Evolutionary conservation across 495 filamentous ascomycete genomes (phyloP).

Genomic region (Hyaloscypha hepaticicola): DNA sequence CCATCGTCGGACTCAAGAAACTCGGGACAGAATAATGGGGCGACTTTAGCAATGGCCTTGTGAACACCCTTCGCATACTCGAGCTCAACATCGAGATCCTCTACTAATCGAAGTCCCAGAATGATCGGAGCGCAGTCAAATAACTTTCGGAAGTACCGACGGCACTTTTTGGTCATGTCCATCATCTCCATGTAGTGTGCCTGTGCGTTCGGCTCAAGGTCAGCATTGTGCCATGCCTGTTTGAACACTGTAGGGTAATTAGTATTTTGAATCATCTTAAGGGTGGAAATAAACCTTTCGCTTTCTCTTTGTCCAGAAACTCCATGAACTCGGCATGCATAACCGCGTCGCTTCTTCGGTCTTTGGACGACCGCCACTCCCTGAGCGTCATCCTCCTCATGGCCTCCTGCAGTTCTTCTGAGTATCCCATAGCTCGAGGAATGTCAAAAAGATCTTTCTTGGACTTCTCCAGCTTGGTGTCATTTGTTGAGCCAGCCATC

Average conservation of each 20-base stretch:
- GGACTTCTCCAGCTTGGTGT: not conserved
- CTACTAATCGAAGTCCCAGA: not conserved
- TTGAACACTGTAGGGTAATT: conserved; percentile 38
- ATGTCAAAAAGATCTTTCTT: not conserved
- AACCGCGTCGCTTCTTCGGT: conserved; percentile 6
- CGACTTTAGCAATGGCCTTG: conserved; percentile 15
- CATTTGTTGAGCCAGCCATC: not conserved
- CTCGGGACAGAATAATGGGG: conserved; percentile 12
- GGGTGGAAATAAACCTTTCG: conserved; percentile 16
- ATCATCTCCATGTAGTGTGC: conserved; percentile 37
- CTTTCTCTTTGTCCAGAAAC: conserved; percentile 24
- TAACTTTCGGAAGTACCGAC: conserved; percentile 11
- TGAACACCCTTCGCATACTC: conserved; percentile 17
- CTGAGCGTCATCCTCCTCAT: not conserved
- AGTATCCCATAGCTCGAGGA: not conserved
- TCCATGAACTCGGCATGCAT: conserved; percentile 20
- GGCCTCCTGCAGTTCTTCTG: not conserved
- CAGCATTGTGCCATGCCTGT: conserved; percentile 42
- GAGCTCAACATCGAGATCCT: conserved; percentile 17
- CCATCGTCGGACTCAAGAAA: conserved; percentile 38
- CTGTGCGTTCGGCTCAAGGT: conserved; percentile 41
- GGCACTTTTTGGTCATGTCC: conserved; percentile 33
- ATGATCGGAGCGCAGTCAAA: not conserved
- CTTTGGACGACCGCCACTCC: conserved; percentile 17
- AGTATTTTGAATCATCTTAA: conserved; percentile 15